These are phyloP conservation scores for Ulota crispa DNA, from an alignment of 225 moss, liverwort and hornwort species.

Conservation along the genomic window DNA sequence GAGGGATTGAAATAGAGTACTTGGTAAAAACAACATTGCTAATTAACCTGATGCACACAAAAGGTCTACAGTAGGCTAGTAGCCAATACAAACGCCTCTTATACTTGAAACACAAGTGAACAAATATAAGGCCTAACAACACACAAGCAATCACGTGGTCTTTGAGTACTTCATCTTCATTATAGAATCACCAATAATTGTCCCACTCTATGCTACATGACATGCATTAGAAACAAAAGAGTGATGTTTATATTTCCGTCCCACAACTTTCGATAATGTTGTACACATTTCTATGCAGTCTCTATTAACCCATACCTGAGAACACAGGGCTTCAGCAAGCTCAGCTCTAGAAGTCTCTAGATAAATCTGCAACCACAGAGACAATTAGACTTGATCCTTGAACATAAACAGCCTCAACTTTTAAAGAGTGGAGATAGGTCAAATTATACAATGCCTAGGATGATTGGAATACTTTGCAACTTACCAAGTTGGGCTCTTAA, in stretches of 20 bases:
- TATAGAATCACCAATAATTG: background rate
- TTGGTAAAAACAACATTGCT: slow-evolving; percentile 81
- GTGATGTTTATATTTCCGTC: background rate
- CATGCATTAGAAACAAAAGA: background rate
- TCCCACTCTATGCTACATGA: slow-evolving; percentile 1
- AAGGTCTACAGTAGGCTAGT: slow-evolving; percentile 55
- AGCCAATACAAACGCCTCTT: slow-evolving; percentile 76
- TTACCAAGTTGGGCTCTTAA: slow-evolving; percentile 83
- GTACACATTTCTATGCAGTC: slow-evolving; percentile 6
- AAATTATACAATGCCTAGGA: background rate
- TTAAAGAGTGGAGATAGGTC: background rate
- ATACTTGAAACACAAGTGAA: slow-evolving; percentile 55
- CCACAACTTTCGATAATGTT: background rate
- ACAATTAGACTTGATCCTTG: background rate
- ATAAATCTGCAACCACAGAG: slow-evolving; percentile 59
- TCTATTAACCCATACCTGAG: slow-evolving; percentile 51
- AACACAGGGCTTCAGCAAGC: slow-evolving; percentile 69
- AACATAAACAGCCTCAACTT: background rate
- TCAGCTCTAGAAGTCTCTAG: slow-evolving; percentile 75
- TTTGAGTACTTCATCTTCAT: background rate
- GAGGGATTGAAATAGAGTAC: slow-evolving; percentile 33
- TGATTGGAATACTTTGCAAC: background rate
- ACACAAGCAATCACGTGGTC: slow-evolving; percentile 10
- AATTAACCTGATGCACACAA: slow-evolving; percentile 69
- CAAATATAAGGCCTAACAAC: slow-evolving; percentile 5